phyloP scores from a whole-genome alignment of 768 basidiomycete species.

The Omphalotus guepiniiformis region DNA sequence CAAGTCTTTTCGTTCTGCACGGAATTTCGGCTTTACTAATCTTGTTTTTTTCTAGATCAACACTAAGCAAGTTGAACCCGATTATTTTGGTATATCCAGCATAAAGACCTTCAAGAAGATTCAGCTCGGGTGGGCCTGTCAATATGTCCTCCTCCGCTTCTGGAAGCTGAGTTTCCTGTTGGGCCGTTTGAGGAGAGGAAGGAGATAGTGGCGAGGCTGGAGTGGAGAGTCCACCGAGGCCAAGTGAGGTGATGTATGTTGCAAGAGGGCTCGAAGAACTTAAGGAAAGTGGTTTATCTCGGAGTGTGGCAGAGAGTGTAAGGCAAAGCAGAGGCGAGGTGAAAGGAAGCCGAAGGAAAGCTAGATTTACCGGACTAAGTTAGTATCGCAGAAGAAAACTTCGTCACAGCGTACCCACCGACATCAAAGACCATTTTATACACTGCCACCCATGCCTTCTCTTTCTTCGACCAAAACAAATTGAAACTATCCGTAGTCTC shows the following conservation, averaged over 20 bases:
- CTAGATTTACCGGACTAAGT: slow-evolving; percentile 32
- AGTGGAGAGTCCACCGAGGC: slow-evolving; percentile 29
- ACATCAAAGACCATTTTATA: slow-evolving; percentile 77
- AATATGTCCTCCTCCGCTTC: slow-evolving; percentile 40
- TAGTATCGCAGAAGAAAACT: neutral
- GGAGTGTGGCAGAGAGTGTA: slow-evolving; percentile 82
- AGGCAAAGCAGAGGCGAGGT: slow-evolving; percentile 77
- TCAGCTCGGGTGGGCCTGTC: slow-evolving; percentile 48
- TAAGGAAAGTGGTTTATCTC: slow-evolving; percentile 63
- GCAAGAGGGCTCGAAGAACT: slow-evolving; percentile 40
- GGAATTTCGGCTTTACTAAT: neutral
- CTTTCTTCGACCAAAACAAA: slow-evolving; percentile 59
- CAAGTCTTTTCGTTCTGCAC: slow-evolving; percentile 3
- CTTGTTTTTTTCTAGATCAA: neutral
- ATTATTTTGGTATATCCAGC: slow-evolving; percentile 36
- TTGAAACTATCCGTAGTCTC: slow-evolving; percentile 59
- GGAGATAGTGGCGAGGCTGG: slow-evolving; percentile 30
- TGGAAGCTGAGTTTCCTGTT: slow-evolving; percentile 24
- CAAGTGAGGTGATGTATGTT: slow-evolving; percentile 32
- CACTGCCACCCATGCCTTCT: slow-evolving; percentile 71
- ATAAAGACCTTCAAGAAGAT: slow-evolving; percentile 63
- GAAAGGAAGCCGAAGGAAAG: slow-evolving; percentile 67
- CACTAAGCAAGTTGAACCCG: slow-evolving; percentile 5
- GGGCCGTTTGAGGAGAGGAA: slow-evolving; percentile 27
- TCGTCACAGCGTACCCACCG: slow-evolving; percentile 50